Conservation (phyloP, 2,329 filamentous ascomycete species). For the Talaromyces islandicus region DNA sequence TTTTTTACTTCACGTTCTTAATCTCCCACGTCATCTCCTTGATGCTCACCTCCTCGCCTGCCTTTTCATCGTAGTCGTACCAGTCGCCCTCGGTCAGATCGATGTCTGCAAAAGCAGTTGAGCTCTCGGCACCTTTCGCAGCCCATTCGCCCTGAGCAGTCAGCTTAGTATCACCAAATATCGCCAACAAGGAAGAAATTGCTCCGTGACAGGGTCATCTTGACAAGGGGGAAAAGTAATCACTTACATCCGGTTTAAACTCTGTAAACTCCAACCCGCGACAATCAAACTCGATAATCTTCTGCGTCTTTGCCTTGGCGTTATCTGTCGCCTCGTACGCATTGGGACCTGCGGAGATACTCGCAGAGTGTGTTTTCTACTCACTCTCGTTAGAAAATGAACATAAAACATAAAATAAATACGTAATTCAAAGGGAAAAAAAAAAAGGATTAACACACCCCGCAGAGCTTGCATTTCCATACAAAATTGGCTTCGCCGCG, state of each 20-base stretch:
- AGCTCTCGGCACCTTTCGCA: conserved; percentile 72
- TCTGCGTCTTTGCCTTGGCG: conserved; percentile 60
- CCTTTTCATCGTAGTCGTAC: conserved; percentile 97
- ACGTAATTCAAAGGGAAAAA: not conserved
- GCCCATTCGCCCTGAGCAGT: conserved; percentile 73
- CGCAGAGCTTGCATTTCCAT: conserved; percentile 99
- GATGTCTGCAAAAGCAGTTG: conserved; percentile 73
- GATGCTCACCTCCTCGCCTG: conserved; percentile 84
- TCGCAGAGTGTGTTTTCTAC: conserved; percentile 57
- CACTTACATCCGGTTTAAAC: conserved; percentile 77
- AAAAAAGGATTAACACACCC: conserved; percentile 50
- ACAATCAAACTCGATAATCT: conserved; percentile 87
- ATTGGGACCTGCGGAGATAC: conserved; percentile 67
- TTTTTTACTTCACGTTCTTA: conserved; percentile 53
- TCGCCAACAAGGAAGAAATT: not conserved
- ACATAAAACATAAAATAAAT: not conserved
- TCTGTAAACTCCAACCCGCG: conserved; percentile 86
- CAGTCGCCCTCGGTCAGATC: conserved; percentile 88
- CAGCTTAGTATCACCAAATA: not conserved
- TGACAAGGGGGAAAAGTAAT: not conserved
- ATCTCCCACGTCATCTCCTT: conserved; percentile 87
- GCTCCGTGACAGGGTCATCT: no score
- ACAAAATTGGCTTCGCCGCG: conserved; percentile 97
- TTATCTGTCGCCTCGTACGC: conserved; percentile 50
- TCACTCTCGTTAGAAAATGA: not conserved